Base-by-base conservation (phyloP, 1,284 basidiomycete species). In the Ustilago hordei region DNA sequence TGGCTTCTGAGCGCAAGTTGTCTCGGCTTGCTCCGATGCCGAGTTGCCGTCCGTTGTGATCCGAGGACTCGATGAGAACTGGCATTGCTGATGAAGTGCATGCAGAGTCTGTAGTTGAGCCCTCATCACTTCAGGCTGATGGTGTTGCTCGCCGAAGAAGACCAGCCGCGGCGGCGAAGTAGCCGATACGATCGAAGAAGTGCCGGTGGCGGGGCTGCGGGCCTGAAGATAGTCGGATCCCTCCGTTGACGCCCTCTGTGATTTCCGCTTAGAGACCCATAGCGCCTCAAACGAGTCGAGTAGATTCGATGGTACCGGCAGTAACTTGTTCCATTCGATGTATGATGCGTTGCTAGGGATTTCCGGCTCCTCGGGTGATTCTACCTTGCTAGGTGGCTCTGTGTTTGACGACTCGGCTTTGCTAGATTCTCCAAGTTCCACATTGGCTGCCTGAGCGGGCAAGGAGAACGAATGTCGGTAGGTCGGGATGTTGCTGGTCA, bases 101-200 rank as follows among this genome's bases (percentile, higher is more conserved):
- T 65, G 64, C 19, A 81, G 56, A 1, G 72, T 55, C 52, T 82
- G 81, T 13, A 82, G 60, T 47, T 82, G 81, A 6, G 76, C 73
- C 13, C 71, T 60, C 55, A 82, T 61, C 31, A 82, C 81, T 7
- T 68, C 45, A 2, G 80, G 77, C 60, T 82, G 81, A 63, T 82
- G 81, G 47, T 82, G 81, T 43, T 82, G 81, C 56, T 82, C 81
- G 39, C 81, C 81, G 36, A 82, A 79, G 23, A 79, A 82, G 55
- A 78, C 60, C 34, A 81, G 41, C 12, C 77, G 56, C 2, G 72
- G 75, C 34, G 73, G 75, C 47, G 67, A 64, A 54, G 55, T n/a
- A 15, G 59, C 39, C 17, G 43, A 53, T 11, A 23, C 7, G 15
- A 28, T 4, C 15, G 55, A 11, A 35, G 19, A 3, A 7, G 34